Evolutionary conservation across 2,329 filamentous ascomycete species (phyloP), one percentile per base, ranked within the genome.

Genomic region (Scorias spongiosa): DNA sequence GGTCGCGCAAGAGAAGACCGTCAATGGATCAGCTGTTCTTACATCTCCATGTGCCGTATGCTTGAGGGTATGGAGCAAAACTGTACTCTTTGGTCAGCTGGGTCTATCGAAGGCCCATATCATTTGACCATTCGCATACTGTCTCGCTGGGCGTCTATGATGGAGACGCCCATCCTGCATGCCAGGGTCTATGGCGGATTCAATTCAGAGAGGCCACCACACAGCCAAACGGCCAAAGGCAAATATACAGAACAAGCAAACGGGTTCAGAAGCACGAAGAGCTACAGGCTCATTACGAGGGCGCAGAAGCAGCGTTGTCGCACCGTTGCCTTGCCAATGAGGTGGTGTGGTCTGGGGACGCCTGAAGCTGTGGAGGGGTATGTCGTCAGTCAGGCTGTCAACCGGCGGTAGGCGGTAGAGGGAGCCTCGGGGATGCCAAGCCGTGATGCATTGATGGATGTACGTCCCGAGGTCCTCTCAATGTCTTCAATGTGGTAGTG

Each of bases 111-210:
- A 26, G 20, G 4, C 7, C 20, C 20, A 26, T 26, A 4, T 26
- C 7, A 7, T 26, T 26, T 9, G 15, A 5, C 32, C 4, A 36
- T 36, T 36, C 32, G 32, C 32, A 36, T 65, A 85, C 82, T 71
- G 51, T 84, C 79, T 56, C 80, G 81, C 71, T 93, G 86, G 58
- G 87, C 79, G 60, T 87, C 79, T 59, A 94, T 81, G 57, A 88
- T 76, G 51, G 87, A 93, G 64, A 82, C 71, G 57, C 78, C 81
- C 86, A 94, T 94, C 57, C 64, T 79, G 59, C 57, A 56, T 70
- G 4, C 20, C 20, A 26, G 20, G 20, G 20, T 26, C 20, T 26
- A 26, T 26, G 20, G 20, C 20, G 20, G 20, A 26, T 26, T 26
- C 20, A 26, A 26, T 26, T 26, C 20, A 26, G 20, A 26, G 20